A percentile compares a stretch with the other conserved stretches of the same genome.
Conservation (phyloP, 75 land plant species). For the Cupressus sempervirens region DNA sequence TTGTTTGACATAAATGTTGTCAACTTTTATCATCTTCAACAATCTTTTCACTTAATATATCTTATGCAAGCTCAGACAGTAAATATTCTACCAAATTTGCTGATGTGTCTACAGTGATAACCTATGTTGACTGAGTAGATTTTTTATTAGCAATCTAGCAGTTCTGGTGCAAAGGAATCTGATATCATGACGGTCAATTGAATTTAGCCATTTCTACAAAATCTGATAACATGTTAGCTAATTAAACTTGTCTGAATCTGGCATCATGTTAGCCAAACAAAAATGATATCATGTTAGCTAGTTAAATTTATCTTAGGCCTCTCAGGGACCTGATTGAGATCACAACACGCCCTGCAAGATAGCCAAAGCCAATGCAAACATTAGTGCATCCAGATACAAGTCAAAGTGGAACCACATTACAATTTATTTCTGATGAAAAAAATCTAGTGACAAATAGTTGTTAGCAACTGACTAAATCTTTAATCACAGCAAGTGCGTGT, state of each 20-base stretch:
- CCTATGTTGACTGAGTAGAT: not conserved
- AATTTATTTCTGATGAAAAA: too few species aligned
- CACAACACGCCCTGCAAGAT: not conserved
- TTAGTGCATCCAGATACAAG: too few species aligned
- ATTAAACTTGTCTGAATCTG: too few species aligned
- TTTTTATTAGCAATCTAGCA: not conserved
- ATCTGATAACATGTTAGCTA: not conserved
- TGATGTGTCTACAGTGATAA: too few species aligned
- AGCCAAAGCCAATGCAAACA: not conserved
- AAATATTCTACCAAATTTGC: not conserved
- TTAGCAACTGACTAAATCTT: too few species aligned
- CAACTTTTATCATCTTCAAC: not conserved
- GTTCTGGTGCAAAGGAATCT: not conserved
- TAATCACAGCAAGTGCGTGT: too few species aligned
- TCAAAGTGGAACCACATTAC: too few species aligned
- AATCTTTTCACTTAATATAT: not conserved
- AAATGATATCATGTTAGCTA: too few species aligned
- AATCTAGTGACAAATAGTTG: too few species aligned
- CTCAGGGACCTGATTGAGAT: not conserved
- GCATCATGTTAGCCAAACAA: not conserved
- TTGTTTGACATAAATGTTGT: not conserved
- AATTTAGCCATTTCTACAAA: too few species aligned
- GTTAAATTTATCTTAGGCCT: too few species aligned
- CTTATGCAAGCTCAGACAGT: not conserved
- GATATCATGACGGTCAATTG: not conserved